A percentile compares a stretch with the other conserved stretches of the same genome.
Evolutionary conservation across 345 rosid species (phyloP).

Genomic region (Litchi chinensis): DNA sequence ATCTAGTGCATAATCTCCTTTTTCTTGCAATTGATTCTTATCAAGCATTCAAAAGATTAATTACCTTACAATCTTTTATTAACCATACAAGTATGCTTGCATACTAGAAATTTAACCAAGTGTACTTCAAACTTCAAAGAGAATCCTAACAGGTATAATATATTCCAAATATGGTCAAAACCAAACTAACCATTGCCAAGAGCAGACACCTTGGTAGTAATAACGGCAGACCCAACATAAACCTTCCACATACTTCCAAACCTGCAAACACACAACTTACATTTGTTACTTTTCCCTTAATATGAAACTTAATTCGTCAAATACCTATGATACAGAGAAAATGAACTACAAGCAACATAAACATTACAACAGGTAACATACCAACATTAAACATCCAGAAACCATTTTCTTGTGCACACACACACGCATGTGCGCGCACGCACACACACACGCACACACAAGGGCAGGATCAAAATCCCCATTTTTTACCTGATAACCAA

Average conservation of each 20-base stretch:
- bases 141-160: conserved; percentile 1
- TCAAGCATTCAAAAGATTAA: not conserved
- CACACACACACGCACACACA: not conserved
- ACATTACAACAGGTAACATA: not conserved
- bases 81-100: not conserved
- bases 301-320: not conserved
- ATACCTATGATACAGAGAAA: not conserved
- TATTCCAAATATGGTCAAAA: not conserved
- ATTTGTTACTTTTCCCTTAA: conserved; percentile 6
- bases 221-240: conserved; percentile 97
- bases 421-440: not conserved
- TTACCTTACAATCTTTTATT: not conserved
- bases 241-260: conserved; percentile 89
- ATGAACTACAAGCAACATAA: too few species aligned
- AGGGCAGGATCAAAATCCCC: not conserved
- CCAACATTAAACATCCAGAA: conserved; percentile 7
- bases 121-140: not conserved
- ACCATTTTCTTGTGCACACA: not conserved
- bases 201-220: conserved; percentile 93
- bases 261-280: conserved; percentile 50
- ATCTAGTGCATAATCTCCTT: not conserved
- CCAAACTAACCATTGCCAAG: conserved; percentile 94
- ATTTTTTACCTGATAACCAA: not conserved
- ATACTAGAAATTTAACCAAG: not conserved
- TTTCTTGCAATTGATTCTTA: conserved; percentile 3